Percentiles rank a stretch among this genome's conserved stretches.
Conservation (phyloP, 371 early-diverging fungal species). For the Coemansia sp. region DNA sequence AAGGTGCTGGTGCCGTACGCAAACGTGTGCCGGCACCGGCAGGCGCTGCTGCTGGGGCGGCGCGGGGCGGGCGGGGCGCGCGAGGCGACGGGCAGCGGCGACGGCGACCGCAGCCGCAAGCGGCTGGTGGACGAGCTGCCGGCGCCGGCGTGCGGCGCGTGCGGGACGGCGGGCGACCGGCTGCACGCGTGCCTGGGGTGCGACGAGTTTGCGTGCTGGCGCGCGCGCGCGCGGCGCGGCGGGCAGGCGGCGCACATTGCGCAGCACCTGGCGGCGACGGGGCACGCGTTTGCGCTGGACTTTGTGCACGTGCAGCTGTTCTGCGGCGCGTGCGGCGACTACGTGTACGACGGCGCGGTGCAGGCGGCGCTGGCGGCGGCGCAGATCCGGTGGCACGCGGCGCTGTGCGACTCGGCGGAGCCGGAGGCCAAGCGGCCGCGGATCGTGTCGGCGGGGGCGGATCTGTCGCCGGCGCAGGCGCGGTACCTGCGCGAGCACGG, state of each 20-base stretch:
- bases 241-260: constrained; percentile 16
- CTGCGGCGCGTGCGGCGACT: constrained; percentile 81
- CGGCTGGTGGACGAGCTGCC: constrained; percentile 62
- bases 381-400: constrained; percentile 60
- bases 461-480: constrained; percentile 38
- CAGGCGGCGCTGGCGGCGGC: constrained; percentile 64
- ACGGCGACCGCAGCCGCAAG: constrained; percentile 52
- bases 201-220: constrained; percentile 53
- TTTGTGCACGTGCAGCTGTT: constrained; percentile 63
- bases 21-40: constrained; percentile 45
- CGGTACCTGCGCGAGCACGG: constrained; percentile 40
- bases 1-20: constrained; percentile 49
- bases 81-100: constrained; percentile 31
- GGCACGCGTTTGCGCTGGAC: constrained; percentile 59
- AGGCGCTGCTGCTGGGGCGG: constrained; percentile 47
- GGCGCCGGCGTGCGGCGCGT: constrained; percentile 64
- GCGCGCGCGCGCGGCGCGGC: neutral
- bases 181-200: constrained; percentile 82
- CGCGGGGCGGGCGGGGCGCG: constrained; percentile 29
- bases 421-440: constrained; percentile 53
- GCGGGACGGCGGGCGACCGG: constrained; percentile 63
- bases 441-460: constrained; percentile 54
- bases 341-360: constrained; percentile 80
- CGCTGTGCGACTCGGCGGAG: constrained; percentile 53
- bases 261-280: constrained; percentile 19